These are phyloP conservation scores for Kodamaea arcana DNA, from an alignment of 1,139 yeast species.

Conservation along the genomic window DNA sequence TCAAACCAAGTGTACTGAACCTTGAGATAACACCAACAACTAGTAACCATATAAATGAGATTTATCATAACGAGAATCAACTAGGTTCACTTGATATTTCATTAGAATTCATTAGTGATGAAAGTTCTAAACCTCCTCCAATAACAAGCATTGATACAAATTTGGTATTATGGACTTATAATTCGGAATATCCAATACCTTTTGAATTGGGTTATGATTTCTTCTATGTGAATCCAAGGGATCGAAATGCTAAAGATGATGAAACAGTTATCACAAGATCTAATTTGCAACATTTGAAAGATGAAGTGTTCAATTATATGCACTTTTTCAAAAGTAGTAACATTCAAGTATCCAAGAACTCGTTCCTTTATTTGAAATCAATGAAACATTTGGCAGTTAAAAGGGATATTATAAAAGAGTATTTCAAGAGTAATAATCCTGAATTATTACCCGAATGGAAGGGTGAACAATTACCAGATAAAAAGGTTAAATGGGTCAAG, in stretches of 20 bases:
- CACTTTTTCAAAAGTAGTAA: constrained; percentile 33
- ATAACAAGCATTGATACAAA: constrained; percentile 33
- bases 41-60: constrained; percentile 15
- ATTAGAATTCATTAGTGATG: constrained; percentile 23
- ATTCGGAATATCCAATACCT: constrained; percentile 42
- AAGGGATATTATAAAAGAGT: constrained; percentile 40
- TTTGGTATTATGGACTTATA: constrained; percentile 41
- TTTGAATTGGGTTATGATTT: constrained; percentile 40
- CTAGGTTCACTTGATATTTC: constrained; percentile 23
- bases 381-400: constrained; percentile 38
- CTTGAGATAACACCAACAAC: too few species aligned
- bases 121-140: constrained; percentile 28
- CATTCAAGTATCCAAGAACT: constrained; percentile 29
- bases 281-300: constrained; percentile 36
- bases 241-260: constrained; percentile 16
- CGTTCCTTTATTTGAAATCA: constrained; percentile 37
- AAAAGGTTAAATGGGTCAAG: constrained; percentile 27
- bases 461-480: constrained; percentile 15
- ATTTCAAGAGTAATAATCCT: constrained; percentile 26
- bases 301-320: constrained; percentile 31
- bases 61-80: constrained; percentile 28
- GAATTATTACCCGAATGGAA: constrained; percentile 28
- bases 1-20: too few species aligned
- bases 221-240: constrained; percentile 29
- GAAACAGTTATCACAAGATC: constrained; percentile 31